These are phyloP conservation scores for Cladophialophora bantiana DNA, from an alignment of 2,329 filamentous ascomycete genomes.

Conservation along the genomic window DNA sequence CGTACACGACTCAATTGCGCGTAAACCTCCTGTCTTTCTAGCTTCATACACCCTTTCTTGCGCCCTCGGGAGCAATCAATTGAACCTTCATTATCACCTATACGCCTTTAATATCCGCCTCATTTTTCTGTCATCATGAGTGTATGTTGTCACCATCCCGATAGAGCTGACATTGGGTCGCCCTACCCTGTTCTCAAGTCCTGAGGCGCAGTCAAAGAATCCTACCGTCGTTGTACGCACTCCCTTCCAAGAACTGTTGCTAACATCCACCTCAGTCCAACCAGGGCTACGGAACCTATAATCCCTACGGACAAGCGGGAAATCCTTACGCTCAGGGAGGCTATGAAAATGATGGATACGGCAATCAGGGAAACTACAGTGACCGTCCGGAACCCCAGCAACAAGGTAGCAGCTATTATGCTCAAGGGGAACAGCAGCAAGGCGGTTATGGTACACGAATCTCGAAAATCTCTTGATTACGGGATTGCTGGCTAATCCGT, in stretches of 20 bases:
- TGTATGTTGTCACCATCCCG: conserved; percentile 25
- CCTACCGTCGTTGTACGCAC: neutral
- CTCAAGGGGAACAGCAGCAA: conserved; percentile 54
- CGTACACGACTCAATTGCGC: conserved; percentile 12
- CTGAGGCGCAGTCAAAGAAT: conserved; percentile 13
- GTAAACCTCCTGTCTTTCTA: conserved; percentile 4
- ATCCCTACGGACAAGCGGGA: conserved; percentile 36
- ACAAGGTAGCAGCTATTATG: conserved; percentile 47
- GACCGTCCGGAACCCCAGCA: conserved; percentile 42
- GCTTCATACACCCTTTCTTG: neutral
- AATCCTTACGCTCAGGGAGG: conserved; percentile 36
- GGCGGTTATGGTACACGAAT: conserved; percentile 52
- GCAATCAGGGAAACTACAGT: conserved; percentile 43
- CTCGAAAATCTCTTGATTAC: neutral
- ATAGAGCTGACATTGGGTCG: neutral
- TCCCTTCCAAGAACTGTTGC: conserved; percentile 11
- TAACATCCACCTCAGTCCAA: conserved; percentile 32
- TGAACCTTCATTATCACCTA: conserved; percentile 9
- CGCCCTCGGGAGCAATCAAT: conserved; percentile 2
- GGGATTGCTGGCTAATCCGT: conserved; percentile 24
- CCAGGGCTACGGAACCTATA: conserved; percentile 59
- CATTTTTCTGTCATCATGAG: conserved; percentile 33
- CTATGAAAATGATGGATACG: conserved; percentile 42
- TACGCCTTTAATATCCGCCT: conserved; percentile 10
- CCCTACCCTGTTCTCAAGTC: conserved; percentile 2